Base-by-base conservation (phyloP, 257 asterid species). In the Solanum sparsipilum region DNA sequence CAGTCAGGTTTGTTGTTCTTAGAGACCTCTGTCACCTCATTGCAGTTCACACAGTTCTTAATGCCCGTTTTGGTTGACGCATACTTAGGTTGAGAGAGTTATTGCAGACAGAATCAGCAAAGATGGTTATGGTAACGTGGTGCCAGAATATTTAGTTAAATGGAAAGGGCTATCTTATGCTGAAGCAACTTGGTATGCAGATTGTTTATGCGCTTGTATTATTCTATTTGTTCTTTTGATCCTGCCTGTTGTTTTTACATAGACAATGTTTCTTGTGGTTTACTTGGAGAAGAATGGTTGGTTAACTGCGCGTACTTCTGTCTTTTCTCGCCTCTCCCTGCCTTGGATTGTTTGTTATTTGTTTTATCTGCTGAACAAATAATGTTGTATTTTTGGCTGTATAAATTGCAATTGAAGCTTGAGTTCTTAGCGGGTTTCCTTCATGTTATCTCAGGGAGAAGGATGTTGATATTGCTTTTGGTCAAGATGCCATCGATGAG, bases 121-220 rank as follows among this genome's bases (percentile, higher is more conserved):
- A 86, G 99, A 95, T 89, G 82, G 91, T 89, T 91, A 89, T 41
- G 99, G 95, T 84, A 93, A 95, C 91, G 97, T 95, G 70, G 98
- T 92, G 75, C 98, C 99, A 67, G 99, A 96, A 91, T 97, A 96
- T 92, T 91, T 97, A 92, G 95, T 97, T 93, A 97, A 97, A 94
- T 97, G 99, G 99, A 93, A 90, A 91, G 99, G 99, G 63, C 95
- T 97, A 29, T 97, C 99, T 84, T 97, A 97, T 91, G 99, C 99
- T 83, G 99, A 97, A 93, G 99, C 96, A 89, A 97, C 99, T 34
- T 97, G 99, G 99, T 97, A 89, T 56, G 68, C 84, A 79, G 56
- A 44, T 86, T 74, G 83, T 74, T 74, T 73, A 44, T 73, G 48
- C 29, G 5, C 82, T 73, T 73, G 48, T 41, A 32, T 87, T 76